Conservation (phyloP, 441 rosid genomes). For the Gossypium trilobum region DNA sequence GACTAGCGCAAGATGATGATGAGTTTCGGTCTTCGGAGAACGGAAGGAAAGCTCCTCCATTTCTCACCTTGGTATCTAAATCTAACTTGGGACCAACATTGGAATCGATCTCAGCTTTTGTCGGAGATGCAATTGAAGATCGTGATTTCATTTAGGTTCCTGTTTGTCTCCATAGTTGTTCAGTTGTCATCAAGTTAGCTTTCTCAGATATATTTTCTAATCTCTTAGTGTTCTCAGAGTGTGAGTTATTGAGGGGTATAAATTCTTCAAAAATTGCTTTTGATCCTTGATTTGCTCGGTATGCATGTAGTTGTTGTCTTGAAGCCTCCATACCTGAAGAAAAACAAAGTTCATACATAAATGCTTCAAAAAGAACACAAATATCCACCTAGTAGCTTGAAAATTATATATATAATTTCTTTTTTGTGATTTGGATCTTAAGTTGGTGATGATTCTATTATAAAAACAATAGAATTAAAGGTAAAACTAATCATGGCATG, state of each 20-base stretch:
- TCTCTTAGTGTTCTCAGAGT: constrained; percentile 35
- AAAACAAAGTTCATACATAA: neutral
- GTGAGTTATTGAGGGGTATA: constrained; percentile 61
- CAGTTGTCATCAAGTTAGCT: constrained; percentile 82
- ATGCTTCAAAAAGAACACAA: constrained; percentile 10
- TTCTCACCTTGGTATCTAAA: constrained; percentile 54
- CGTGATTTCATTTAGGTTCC: constrained; percentile 38
- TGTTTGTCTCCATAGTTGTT: constrained; percentile 84
- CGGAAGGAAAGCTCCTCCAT: constrained; percentile 85
- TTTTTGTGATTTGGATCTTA: neutral
- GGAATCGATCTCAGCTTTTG: constrained; percentile 44
- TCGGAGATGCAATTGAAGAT: constrained; percentile 24
- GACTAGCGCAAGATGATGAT: constrained; percentile 15
- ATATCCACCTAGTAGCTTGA: constrained; percentile 18
- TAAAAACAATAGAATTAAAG: neutral
- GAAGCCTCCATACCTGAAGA: constrained; percentile 72
- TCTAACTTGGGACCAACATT: constrained; percentile 47
- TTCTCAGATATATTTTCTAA: constrained; percentile 40
- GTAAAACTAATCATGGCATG: neutral
- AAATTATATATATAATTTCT: no score
- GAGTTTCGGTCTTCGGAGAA: constrained; percentile 59
- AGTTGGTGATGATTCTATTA: neutral
- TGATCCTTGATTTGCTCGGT: constrained; percentile 47
- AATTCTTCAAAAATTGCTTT: constrained; percentile 79
- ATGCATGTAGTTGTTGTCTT: constrained; percentile 64